Evolutionary conservation across 2,329 filamentous ascomycete genomes (phyloP).

Genomic region (Trichoderma gracile): DNA sequence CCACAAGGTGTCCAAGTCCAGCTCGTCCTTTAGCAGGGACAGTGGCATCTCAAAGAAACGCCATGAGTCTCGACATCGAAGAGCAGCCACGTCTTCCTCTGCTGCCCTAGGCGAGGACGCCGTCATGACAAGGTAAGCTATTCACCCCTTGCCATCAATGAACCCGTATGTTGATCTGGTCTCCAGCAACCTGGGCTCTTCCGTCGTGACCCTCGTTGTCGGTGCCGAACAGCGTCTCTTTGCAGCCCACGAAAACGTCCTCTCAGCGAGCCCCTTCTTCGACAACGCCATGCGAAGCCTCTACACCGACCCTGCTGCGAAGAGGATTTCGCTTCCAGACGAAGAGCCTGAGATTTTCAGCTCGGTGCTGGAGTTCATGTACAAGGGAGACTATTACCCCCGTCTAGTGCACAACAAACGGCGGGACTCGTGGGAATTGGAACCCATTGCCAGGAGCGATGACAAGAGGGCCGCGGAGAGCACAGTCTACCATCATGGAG

Average conservation of each 20-base stretch:
- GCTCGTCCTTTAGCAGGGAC: slow-evolving; percentile 47
- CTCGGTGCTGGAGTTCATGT: slow-evolving; percentile 84
- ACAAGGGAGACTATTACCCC: slow-evolving; percentile 92
- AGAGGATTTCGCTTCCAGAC: slow-evolving; percentile 76
- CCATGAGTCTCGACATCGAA: slow-evolving; percentile 51
- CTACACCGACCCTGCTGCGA: slow-evolving; percentile 45
- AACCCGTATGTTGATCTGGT: background rate
- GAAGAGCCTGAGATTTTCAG: slow-evolving; percentile 92
- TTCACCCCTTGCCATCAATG: background rate
- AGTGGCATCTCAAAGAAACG: slow-evolving; percentile 56
- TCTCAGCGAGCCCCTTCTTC: slow-evolving; percentile 79
- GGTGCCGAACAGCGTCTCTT: slow-evolving; percentile 85
- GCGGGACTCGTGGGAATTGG: slow-evolving; percentile 78
- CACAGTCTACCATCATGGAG: slow-evolving; percentile 67
- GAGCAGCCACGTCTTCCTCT: slow-evolving; percentile 51
- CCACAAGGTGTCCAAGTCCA: slow-evolving; percentile 51
- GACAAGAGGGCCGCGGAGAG: slow-evolving; percentile 55
- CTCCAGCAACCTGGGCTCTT: slow-evolving; percentile 58
- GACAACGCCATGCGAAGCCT: slow-evolving; percentile 39
- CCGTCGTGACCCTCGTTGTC: slow-evolving; percentile 78
- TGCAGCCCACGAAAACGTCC: slow-evolving; percentile 84
- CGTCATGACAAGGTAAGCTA: slow-evolving; percentile 48
- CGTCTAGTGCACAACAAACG: slow-evolving; percentile 80
- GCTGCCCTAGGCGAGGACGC: slow-evolving; percentile 42
- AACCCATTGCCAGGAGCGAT: slow-evolving; percentile 53